Evolutionary conservation across 1,284 basidiomycete genomes (phyloP).

Genomic region (Sanghuangporus weigelae): DNA sequence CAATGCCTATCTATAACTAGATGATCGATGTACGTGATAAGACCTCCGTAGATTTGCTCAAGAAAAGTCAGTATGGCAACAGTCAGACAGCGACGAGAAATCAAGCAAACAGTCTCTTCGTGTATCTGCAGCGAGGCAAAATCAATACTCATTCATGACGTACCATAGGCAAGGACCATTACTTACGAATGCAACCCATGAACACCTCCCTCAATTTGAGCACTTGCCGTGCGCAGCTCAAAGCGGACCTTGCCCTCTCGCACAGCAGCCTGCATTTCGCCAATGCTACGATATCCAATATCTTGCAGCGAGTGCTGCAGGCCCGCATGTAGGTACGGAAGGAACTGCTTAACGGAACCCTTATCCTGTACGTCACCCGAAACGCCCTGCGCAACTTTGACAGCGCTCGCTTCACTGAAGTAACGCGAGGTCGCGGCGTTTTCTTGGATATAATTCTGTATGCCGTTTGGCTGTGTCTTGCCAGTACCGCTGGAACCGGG

Average conservation of each 20-base stretch:
- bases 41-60: too few species aligned
- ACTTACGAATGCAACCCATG: constrained; percentile 86
- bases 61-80: background rate
- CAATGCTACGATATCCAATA: constrained; percentile 73
- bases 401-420: constrained; percentile 91
- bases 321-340: constrained; percentile 90
- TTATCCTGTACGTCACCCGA: constrained; percentile 97
- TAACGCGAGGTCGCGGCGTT: constrained; percentile 97
- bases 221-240: constrained; percentile 91
- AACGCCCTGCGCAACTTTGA: constrained; percentile 98
- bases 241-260: constrained; percentile 73
- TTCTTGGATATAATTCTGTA: constrained; percentile 47
- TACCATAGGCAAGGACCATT: background rate
- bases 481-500: constrained; percentile 23
- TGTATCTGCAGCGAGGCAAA: constrained; percentile 6
- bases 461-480: background rate
- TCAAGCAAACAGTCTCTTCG: constrained; percentile 16
- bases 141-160: background rate
- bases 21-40: too few species aligned
- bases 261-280: constrained; percentile 60
- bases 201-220: constrained; percentile 94
- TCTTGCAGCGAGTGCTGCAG: constrained; percentile 97
- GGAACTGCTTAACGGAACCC: constrained; percentile 86
- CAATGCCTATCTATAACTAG: too few species aligned
- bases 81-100: background rate